Percentiles rank a stretch among this genome's conserved stretches.
phyloP scores from a whole-genome alignment of 2,329 filamentous ascomycete species.

The Pseudogymnoascus sp. region DNA sequence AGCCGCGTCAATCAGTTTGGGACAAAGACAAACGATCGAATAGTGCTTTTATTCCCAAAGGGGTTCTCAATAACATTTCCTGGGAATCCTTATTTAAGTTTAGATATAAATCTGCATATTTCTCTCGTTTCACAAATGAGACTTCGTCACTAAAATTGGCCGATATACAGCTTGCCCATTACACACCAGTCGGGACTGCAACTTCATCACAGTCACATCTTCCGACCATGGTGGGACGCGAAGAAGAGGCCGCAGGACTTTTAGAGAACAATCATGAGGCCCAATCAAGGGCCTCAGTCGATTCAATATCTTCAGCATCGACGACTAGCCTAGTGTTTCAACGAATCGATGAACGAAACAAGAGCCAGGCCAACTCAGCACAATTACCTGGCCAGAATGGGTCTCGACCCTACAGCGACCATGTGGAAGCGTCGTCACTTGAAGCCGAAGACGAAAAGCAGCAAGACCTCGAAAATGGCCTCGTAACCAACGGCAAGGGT shows the following conservation, averaged over 20 bases:
- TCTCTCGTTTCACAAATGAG: not conserved
- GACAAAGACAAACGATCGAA: not conserved
- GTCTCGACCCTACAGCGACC: not conserved
- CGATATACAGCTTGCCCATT: not conserved
- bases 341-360: slow-evolving; percentile 52
- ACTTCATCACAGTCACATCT: not conserved
- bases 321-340: slow-evolving; percentile 80
- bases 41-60: not conserved
- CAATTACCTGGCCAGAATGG: not conserved
- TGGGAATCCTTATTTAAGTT: not conserved
- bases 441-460: slow-evolving; percentile 43
- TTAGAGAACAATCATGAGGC: slow-evolving; percentile 18
- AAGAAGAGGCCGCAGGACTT: slow-evolving; percentile 24
- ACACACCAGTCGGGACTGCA: not conserved
- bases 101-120: not conserved
- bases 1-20: not conserved
- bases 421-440: slow-evolving; percentile 18
- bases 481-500: slow-evolving; percentile 33
- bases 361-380: slow-evolving; percentile 21
- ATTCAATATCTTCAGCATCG: slow-evolving; percentile 67
- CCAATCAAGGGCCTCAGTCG: slow-evolving; percentile 21
- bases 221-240: slow-evolving; percentile 23
- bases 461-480: slow-evolving; percentile 29
- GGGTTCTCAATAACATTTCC: slow-evolving; percentile 5
- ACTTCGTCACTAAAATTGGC: not conserved